Base-by-base conservation (phyloP, 2,329 filamentous ascomycete species). In the Cytospora paraplurivora region DNA sequence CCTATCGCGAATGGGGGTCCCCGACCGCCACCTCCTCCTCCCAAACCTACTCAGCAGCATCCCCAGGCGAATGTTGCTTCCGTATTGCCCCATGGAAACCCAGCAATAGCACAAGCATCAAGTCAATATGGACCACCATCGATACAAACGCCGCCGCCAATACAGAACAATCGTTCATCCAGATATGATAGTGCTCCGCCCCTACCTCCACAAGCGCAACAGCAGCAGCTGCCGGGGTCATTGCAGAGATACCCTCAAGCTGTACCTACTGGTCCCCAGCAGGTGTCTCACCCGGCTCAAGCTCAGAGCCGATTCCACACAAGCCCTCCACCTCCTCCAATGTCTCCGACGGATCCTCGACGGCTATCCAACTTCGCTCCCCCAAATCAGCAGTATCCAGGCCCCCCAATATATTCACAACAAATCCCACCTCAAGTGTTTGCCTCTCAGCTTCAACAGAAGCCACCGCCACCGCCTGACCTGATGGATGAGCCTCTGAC, bases 401-500 rank as follows among this genome's bases (percentile, higher is more conserved):
- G 67, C 3, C 67, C 68, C 10, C 67, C 63, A 41, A 63, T 59
- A 60, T 38, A 69, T 33, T 68, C 65, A 47, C 61, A 65, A 32
- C 71, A 70, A 57, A 58, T 66, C 8, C 68, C 67, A 17, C 67
- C 72, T 41, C 64, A 59, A 21, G 11, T 17, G 4, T 64, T 67
- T 15, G 66, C 63, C 17, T 54, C 62, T 17, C 59, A 60, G 10
- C 74, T 72, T 0, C 73, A 69, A 15, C 73, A 72, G 1, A 77
- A 79, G 66, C 76, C 75, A 4, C 76, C 77, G n/a, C 81, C 76
- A 33, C 81, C 75, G 33, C 83, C 77, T 1, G 84, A 88, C 71
- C 73, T 85, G 33, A 80, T 88, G 69, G 85, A 87, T 66, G 83
- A 84, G 60, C 84, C 85, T 37, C 74, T 87, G 15, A 81, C 80